Conservation (phyloP, 345 rosid species). For the Psidium friedrichsthalianum region DNA sequence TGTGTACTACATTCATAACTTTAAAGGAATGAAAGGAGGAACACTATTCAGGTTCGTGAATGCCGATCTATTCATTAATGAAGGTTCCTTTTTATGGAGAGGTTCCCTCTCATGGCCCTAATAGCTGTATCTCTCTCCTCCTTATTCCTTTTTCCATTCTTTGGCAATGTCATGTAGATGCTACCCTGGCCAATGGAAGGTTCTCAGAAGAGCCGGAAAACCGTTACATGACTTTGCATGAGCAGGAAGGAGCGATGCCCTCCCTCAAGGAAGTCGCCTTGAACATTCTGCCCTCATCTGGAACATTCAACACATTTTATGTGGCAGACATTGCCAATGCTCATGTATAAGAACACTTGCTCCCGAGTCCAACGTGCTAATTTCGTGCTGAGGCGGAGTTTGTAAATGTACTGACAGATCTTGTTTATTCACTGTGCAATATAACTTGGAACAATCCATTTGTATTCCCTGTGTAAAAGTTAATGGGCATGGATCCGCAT, state of each 20-base stretch:
- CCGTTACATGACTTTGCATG: slow-evolving; percentile 38
- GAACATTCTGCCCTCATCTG: slow-evolving; percentile 64
- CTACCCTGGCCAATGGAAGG: slow-evolving; percentile 95
- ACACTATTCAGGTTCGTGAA: slow-evolving; percentile 67
- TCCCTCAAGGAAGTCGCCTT: slow-evolving; percentile 88
- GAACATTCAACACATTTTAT: slow-evolving; percentile 4
- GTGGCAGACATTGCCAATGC: background rate
- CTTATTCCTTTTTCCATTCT: background rate
- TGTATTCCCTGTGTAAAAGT: background rate
- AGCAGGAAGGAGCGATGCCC: slow-evolving; percentile 78
- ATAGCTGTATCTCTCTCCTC: background rate
- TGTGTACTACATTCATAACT: slow-evolving; percentile 90
- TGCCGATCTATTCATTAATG: background rate
- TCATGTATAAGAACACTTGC: background rate
- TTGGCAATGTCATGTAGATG: slow-evolving; percentile 24
- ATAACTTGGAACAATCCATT: background rate
- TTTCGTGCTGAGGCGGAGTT: background rate
- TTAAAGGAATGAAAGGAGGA: slow-evolving; percentile 79
- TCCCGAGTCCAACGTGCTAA: background rate
- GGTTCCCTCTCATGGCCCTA: background rate
- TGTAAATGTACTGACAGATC: background rate
- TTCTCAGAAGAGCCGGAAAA: slow-evolving; percentile 43
- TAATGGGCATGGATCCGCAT: background rate
- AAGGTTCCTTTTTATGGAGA: background rate
- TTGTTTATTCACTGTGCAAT: background rate